Percentiles rank a stretch among this genome's conserved stretches.
Conservation (phyloP, 176 grass and related monocot genomes). For the Carex cristatella region DNA sequence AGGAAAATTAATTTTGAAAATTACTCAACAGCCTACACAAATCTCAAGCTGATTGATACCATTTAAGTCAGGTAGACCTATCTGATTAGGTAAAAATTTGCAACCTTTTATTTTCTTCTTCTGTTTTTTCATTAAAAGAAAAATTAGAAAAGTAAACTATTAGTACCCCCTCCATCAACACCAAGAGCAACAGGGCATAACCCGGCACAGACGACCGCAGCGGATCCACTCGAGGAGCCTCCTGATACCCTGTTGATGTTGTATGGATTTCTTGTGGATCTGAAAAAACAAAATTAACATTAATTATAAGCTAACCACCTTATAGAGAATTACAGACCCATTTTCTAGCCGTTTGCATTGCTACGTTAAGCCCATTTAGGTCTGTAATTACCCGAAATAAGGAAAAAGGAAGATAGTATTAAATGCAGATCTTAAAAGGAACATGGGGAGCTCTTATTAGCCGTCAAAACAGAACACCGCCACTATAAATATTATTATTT, state of each 20-base stretch:
- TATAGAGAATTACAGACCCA: background rate
- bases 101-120: too few species aligned
- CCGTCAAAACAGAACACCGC: background rate
- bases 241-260: slow-evolving; percentile 53
- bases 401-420: background rate
- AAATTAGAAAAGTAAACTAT: background rate
- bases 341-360: background rate
- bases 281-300: slow-evolving; percentile 18
- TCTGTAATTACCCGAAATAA: background rate
- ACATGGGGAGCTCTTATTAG: background rate
- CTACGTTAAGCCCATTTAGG: background rate
- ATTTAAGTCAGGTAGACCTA: background rate
- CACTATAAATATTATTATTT: background rate
- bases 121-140: background rate
- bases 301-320: background rate
- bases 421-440: background rate
- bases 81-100: background rate
- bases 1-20: too few species aligned
- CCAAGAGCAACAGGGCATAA: slow-evolving; percentile 86
- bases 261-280: slow-evolving; percentile 75
- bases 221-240: slow-evolving; percentile 79
- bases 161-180: slow-evolving; percentile 74
- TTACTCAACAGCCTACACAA: too few species aligned
- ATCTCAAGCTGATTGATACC: background rate
- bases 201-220: slow-evolving; percentile 67